Percentiles rank a stretch among this genome's conserved stretches.
Conservation (phyloP, 176 grass and related monocot species). For the Oropetium thomaeum region DNA sequence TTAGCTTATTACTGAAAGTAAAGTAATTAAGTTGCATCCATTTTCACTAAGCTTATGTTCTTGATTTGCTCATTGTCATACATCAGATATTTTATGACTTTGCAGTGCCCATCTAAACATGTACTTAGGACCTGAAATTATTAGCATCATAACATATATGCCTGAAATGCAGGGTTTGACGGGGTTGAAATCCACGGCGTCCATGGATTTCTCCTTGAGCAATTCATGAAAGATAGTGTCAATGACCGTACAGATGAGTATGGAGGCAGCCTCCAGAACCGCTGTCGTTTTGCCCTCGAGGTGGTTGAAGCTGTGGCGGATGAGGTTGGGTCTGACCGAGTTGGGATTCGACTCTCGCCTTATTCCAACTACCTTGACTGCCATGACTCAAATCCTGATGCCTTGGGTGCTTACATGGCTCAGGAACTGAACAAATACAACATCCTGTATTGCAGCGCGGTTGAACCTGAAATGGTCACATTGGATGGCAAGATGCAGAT, state of each 20-base stretch:
- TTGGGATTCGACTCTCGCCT: conserved; percentile 55
- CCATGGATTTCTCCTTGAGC: conserved; percentile 51
- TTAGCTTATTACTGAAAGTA: not conserved
- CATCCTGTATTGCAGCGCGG: conserved; percentile 48
- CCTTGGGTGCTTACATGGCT: conserved; percentile 49
- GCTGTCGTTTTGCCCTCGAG: conserved; percentile 52
- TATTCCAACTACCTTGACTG: conserved; percentile 32
- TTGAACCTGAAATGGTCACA: conserved; percentile 49
- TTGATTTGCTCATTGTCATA: not conserved
- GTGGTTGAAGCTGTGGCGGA: conserved; percentile 30
- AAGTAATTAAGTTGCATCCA: not conserved
- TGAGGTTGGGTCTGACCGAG: conserved; percentile 31
- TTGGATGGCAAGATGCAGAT: conserved; percentile 22
- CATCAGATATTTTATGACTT: not conserved
- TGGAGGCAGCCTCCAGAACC: conserved; percentile 40
- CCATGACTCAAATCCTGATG: conserved; percentile 40
- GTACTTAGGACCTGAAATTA: not conserved
- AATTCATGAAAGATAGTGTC: conserved; percentile 52
- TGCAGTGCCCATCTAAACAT: not conserved
- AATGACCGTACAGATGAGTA: conserved; percentile 52
- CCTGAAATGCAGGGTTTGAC: conserved; percentile 44
- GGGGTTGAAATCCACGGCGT: conserved; percentile 65
- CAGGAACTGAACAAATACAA: conserved; percentile 30
- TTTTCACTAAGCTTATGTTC: not conserved
- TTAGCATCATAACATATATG: not conserved